Evolutionary conservation across 148 eudicot genomes (phyloP), one percentile per base, ranked within the genome.

Genomic region (Spergularia marina): DNA sequence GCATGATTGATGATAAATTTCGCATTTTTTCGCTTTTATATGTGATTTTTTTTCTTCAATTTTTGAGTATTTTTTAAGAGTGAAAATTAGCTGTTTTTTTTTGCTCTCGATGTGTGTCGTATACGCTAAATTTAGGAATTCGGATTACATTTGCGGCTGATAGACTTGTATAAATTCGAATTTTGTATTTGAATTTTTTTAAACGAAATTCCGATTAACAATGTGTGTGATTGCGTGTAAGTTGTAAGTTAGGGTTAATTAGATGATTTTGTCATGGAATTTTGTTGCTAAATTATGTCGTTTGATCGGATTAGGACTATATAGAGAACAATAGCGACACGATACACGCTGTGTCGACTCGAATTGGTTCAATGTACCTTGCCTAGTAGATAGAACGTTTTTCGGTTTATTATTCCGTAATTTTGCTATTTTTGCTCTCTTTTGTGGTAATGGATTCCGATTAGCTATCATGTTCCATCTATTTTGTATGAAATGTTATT

Each of bases 291-390:
- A 36, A 20, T 18, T 59, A 9, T 59, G 21, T 1, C 7, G 63
- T 59, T 59, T 59, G 63, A 23, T 59, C 21, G 7, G 34, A 18
- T 59, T 6, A 16, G 63, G 8, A 18, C 63, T 6, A 60, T 12
- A 9, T 0, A 6, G 18, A 59, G 30, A 59, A 20, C 9, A 20
- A n/a, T 7, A 39, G 6, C 18, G 13, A 20, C 49, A 65, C 4
- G 1, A 10, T 39, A 40, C 16, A 41, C 10, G 18, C 52, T 10
- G 20, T 17, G 10, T 17, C 25, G 47, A 11, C 53, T 67, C 54
- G 9, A 67, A 60, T 7, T 51, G 21, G 36, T 36, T 20, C 54
- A 68, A 68, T 68, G 71, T 51, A 49, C 55, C 34, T 68, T 68
- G 71, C 17, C 4, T 68, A 68, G 53, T 44, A 10, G 11, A 15